phyloP scores from a whole-genome alignment of 495 filamentous ascomycete genomes.

The Xanthoparmelia taractica region DNA sequence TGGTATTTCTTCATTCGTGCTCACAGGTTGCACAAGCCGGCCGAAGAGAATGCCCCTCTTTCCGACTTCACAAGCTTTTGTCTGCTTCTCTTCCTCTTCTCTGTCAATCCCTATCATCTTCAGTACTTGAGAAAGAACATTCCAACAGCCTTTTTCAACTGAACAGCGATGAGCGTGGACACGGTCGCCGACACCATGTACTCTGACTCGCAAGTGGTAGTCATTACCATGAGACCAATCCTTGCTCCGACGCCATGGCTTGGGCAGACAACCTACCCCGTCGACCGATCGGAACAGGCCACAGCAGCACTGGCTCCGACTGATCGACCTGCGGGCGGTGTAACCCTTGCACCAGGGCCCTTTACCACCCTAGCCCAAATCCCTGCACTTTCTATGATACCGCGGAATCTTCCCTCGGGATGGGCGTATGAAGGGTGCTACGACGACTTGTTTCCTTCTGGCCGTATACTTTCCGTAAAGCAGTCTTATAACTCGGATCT shows the following conservation, averaged over 20 bases:
- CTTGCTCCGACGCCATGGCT: slow-evolving; percentile 11
- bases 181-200: slow-evolving; percentile 9
- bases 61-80: background rate
- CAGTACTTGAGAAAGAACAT: background rate
- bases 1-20: background rate
- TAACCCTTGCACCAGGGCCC: background rate
- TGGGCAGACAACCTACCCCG: slow-evolving; percentile 8
- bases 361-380: background rate
- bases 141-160: background rate
- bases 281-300: slow-evolving; percentile 5
- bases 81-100: background rate
- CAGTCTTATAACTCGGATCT: background rate
- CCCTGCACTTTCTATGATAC: background rate
- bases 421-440: background rate
- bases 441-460: background rate
- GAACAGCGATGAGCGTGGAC: background rate
- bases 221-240: slow-evolving; percentile 3
- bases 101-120: background rate
- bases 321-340: slow-evolving; percentile 2
- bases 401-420: background rate
- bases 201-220: slow-evolving; percentile 6
- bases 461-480: background rate
- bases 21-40: background rate
- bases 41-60: background rate
- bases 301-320: slow-evolving; percentile 10